Evolutionary conservation across 2,329 filamentous ascomycete species (phyloP).

Genomic region (Lecanicillium sp.): DNA sequence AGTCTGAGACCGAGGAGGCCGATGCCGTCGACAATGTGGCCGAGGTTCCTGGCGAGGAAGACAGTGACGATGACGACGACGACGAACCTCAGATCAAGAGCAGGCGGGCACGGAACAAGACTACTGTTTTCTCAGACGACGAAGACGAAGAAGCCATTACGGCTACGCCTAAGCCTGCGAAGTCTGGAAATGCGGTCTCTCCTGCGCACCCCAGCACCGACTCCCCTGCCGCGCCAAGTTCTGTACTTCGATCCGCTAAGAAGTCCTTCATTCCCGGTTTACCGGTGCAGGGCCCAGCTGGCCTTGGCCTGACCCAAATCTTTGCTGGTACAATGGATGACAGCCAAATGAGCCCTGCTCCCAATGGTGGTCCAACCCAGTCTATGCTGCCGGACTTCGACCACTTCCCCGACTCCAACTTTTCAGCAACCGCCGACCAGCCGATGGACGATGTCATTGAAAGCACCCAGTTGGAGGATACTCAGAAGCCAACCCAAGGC

Average conservation of each 20-base stretch:
- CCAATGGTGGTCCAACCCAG: constrained; percentile 24
- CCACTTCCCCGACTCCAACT: constrained; percentile 49
- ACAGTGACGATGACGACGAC: constrained; percentile 24
- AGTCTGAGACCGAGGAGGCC: constrained; percentile 13
- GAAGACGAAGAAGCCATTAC: constrained; percentile 45
- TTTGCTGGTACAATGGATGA: constrained; percentile 83
- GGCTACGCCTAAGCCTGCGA: constrained; percentile 40
- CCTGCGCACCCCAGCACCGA: constrained; percentile 31
- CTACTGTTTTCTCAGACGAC: constrained; percentile 54
- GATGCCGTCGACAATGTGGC: constrained; percentile 26
- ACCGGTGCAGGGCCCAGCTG: constrained; percentile 50
- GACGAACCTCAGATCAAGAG: constrained; percentile 30
- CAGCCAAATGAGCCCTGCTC: constrained; percentile 32
- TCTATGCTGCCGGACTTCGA: constrained; percentile 50
- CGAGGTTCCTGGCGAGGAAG: constrained; percentile 25
- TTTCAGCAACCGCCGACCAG: constrained; percentile 51
- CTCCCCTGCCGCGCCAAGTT: constrained; percentile 50
- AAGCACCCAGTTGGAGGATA: constrained; percentile 32
- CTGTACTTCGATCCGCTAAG: constrained; percentile 58
- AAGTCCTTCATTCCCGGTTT: constrained; percentile 64
- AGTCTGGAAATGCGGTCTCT: constrained; percentile 29
- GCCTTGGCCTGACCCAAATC: constrained; percentile 76
- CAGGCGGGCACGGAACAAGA: constrained; percentile 40
- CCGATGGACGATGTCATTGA: constrained; percentile 46
- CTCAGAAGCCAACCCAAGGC: constrained; percentile 29